phyloP scores from a whole-genome alignment of 768 basidiomycete species.

The Russula sp. region DNA sequence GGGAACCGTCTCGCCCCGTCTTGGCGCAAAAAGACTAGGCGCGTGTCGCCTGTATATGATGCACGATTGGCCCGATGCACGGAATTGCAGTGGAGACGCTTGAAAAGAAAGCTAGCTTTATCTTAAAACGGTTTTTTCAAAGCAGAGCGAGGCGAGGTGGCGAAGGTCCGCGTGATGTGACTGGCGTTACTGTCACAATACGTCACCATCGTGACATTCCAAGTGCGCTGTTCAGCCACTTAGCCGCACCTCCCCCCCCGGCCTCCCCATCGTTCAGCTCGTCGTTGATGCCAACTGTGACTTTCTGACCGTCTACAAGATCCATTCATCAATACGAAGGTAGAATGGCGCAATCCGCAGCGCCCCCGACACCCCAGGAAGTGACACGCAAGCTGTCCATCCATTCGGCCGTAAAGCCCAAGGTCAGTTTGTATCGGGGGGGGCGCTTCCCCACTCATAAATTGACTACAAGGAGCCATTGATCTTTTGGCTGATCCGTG shows the following conservation, averaged over 20 bases:
- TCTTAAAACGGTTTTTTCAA: neutral
- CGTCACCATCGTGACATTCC: conserved; percentile 1
- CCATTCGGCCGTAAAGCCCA: conserved; percentile 50
- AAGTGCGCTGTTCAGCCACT: neutral
- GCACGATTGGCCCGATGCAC: conserved; percentile 9
- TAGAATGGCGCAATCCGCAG: conserved; percentile 25
- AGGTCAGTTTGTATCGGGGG: conserved; percentile 24
- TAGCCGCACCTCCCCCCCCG: neutral
- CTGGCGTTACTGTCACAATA: conserved; percentile 3
- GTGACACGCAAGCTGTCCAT: conserved; percentile 80
- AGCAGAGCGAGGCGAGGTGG: neutral
- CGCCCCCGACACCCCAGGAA: conserved; percentile 81
- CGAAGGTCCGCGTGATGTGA: neutral
- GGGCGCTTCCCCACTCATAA: conserved; percentile 7
- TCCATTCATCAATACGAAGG: neutral
- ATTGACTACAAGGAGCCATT: neutral
- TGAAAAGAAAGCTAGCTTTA: neutral
- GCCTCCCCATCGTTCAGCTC: conserved; percentile 8
- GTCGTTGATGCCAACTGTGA: neutral
- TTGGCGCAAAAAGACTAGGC: neutral
- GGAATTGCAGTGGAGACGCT: conserved; percentile 5
- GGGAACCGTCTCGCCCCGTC: conserved; percentile 1
- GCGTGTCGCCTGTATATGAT: neutral
- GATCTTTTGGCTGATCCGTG: neutral
- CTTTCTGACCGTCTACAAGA: neutral